Evolutionary conservation across 257 asterid genomes (phyloP).

Genomic region (Mitragyna speciosa): DNA sequence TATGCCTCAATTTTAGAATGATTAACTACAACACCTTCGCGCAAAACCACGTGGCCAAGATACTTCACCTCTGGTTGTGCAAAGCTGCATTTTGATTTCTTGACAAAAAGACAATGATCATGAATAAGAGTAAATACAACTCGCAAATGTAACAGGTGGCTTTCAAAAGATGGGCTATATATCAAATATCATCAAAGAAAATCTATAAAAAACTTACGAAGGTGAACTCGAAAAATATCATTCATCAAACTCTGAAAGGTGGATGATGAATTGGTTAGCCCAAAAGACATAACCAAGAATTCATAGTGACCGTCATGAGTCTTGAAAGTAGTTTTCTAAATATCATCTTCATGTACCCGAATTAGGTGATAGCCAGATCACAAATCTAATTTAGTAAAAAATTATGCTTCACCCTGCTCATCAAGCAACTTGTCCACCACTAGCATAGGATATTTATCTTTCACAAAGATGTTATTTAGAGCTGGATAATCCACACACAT

Average conservation of each 20-base stretch:
- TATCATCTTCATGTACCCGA: too few species aligned
- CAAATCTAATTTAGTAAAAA: not conserved
- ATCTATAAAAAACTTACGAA: too few species aligned
- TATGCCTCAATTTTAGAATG: not conserved
- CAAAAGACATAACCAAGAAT: too few species aligned
- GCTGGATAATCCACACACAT: not conserved
- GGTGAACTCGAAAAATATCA: too few species aligned
- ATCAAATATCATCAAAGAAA: too few species aligned
- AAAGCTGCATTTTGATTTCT: not conserved
- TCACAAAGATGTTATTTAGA: not conserved
- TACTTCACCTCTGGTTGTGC: not conserved
- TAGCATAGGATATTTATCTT: conserved; percentile 2
- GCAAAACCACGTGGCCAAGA: not conserved
- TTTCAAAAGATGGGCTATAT: not conserved
- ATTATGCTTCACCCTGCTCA: not conserved
- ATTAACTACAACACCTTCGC: not conserved
- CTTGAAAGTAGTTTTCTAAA: too few species aligned
- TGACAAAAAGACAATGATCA: not conserved
- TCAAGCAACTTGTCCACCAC: not conserved
- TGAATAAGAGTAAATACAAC: not conserved
- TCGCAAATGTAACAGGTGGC: not conserved
- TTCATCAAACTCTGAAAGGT: too few species aligned
- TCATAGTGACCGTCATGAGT: too few species aligned
- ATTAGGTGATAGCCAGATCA: not conserved
- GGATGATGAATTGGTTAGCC: too few species aligned